phyloP scores from a whole-genome alignment of 495 filamentous ascomycete species.

The Lophiotrema nucula region DNA sequence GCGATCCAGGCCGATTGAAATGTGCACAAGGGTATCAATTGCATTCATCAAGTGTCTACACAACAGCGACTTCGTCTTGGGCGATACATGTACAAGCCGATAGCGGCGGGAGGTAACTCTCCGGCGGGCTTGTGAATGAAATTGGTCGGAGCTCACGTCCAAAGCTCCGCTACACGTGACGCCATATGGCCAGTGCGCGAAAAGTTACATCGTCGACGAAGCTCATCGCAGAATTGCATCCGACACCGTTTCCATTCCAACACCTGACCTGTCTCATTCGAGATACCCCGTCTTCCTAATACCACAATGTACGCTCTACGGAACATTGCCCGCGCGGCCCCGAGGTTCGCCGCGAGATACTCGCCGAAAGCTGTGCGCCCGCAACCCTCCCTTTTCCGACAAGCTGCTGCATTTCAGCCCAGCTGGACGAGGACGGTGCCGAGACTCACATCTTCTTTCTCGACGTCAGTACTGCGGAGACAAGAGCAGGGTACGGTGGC shows the following conservation, averaged over 20 bases:
- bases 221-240: too few relatives aligned
- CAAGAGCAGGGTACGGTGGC: conserved; percentile 15
- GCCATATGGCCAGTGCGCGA: conserved; percentile 19
- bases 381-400: conserved; percentile 50
- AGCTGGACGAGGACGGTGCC: conserved; percentile 55
- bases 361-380: conserved; percentile 54
- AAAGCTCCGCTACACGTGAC: conserved; percentile 20
- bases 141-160: conserved; percentile 7
- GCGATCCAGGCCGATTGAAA: too few relatives aligned
- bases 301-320: conserved; percentile 75
- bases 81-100: too few relatives aligned
- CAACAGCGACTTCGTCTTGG: too few relatives aligned
- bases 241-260: not conserved
- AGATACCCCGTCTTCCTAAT: conserved; percentile 11
- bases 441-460: conserved; percentile 65
- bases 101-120: too few relatives aligned
- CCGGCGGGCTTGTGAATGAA: conserved; percentile 5
- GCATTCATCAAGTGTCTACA: too few relatives aligned
- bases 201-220: conserved; percentile 6
- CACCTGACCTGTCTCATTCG: not conserved
- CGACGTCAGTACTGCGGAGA: conserved; percentile 52
- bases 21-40: too few relatives aligned
- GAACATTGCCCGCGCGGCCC: conserved; percentile 66
- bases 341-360: conserved; percentile 64
- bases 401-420: conserved; percentile 49